phyloP scores from a whole-genome alignment of 805 yeast species.

The Candida silvatica region DNA sequence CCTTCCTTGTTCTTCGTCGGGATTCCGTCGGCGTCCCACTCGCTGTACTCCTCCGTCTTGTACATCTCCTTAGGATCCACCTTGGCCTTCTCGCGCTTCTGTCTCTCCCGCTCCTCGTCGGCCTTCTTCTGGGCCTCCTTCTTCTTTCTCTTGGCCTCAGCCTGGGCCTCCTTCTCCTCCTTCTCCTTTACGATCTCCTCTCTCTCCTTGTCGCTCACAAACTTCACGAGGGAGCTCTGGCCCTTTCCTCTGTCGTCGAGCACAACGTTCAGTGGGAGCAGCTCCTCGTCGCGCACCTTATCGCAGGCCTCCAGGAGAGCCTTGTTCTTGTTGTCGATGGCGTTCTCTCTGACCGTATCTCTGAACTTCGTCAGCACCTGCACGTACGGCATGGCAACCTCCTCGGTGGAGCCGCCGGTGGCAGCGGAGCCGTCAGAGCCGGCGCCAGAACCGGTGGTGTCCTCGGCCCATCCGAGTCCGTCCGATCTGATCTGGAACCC shows the following conservation, averaged over 20 bases:
- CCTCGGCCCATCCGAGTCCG: constrained; percentile 71
- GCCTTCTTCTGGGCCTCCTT: constrained; percentile 52
- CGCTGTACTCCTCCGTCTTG: constrained; percentile 49
- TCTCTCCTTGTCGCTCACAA: constrained; percentile 62
- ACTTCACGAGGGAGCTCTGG: constrained; percentile 74
- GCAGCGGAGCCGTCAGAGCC: constrained; percentile 11
- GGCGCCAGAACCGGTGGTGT: background rate
- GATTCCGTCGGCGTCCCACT: constrained; percentile 81
- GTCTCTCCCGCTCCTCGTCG: constrained; percentile 56
- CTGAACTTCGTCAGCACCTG: constrained; percentile 73
- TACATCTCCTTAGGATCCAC: constrained; percentile 69
- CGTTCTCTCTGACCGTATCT: constrained; percentile 68
- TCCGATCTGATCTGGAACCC: constrained; percentile 73
- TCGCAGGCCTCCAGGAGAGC: constrained; percentile 68
- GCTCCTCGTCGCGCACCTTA: constrained; percentile 58
- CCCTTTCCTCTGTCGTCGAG: constrained; percentile 82
- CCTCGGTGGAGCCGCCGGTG: constrained; percentile 39
- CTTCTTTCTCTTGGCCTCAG: constrained; percentile 28
- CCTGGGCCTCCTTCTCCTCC: constrained; percentile 45
- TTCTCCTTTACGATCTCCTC: constrained; percentile 54
- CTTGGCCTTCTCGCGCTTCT: constrained; percentile 58
- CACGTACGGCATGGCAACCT: constrained; percentile 69
- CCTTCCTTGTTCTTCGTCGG: constrained; percentile 75
- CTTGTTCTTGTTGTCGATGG: constrained; percentile 49
- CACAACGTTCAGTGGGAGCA: constrained; percentile 70